Evolutionary conservation across 2,329 filamentous ascomycete species (phyloP).

Genomic region (Leptodontidium sp.): DNA sequence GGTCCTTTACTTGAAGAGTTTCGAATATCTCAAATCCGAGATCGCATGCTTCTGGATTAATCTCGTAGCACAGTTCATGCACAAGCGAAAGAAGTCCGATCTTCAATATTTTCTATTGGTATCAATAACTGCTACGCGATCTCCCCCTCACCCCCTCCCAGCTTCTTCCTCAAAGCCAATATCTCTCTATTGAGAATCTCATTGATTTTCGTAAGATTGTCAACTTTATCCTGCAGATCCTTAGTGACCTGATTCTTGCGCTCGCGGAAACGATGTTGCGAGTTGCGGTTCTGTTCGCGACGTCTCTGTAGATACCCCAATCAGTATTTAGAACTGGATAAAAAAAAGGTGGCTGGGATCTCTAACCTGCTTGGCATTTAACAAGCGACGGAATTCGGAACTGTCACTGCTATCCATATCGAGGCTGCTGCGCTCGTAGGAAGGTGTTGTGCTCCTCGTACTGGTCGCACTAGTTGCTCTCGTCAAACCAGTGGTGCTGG

Average conservation of each 20-base stretch:
- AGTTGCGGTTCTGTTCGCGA: conserved; percentile 13
- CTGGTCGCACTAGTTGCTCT: not conserved
- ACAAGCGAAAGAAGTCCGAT: not conserved
- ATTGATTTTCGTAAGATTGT: conserved; percentile 10
- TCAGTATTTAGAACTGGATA: not conserved
- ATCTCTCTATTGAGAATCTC: not conserved
- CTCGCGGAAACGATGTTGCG: conserved; percentile 9
- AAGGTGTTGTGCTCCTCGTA: not conserved
- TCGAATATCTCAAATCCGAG: no score
- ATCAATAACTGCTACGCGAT: not conserved
- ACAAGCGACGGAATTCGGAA: not conserved
- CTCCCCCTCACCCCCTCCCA: not conserved
- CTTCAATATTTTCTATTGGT: not conserved
- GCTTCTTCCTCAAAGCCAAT: not conserved
- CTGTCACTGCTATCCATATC: not conserved
- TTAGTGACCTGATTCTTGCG: conserved; percentile 7
- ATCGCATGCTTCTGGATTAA: no score
- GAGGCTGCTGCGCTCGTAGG: not conserved
- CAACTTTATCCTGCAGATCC: conserved; percentile 4
- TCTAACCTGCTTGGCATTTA: conserved; percentile 11
- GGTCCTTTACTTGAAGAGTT: no score
- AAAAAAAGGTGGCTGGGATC: not conserved
- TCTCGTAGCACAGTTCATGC: no score
- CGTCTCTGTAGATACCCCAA: conserved; percentile 1
- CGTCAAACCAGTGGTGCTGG: not conserved